Evolutionary conservation across 768 basidiomycete genomes (phyloP).

Genomic region (Ephemerocybe angulata): DNA sequence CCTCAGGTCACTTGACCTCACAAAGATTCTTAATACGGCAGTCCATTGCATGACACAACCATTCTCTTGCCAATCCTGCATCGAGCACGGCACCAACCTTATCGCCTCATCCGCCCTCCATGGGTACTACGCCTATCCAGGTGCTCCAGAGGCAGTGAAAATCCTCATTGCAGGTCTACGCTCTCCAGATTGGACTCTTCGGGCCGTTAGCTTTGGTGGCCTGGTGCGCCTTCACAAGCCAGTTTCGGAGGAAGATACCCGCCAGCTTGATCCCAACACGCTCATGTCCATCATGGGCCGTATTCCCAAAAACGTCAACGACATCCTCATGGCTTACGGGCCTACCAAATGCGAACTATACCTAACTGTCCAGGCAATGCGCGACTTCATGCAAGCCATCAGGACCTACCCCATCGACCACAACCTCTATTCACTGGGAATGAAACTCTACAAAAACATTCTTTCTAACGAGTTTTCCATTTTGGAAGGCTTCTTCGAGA

Average conservation of each 20-base stretch:
- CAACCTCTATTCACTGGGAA: slow-evolving; percentile 50
- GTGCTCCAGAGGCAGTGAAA: slow-evolving; percentile 40
- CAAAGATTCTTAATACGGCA: slow-evolving; percentile 39
- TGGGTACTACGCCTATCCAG: slow-evolving; percentile 41
- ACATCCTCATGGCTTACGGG: slow-evolving; percentile 49
- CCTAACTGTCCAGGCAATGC: slow-evolving; percentile 36
- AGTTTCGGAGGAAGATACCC: slow-evolving; percentile 42
- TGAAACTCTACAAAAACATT: slow-evolving; percentile 47
- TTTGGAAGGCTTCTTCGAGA: slow-evolving; percentile 52
- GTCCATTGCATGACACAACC: slow-evolving; percentile 44
- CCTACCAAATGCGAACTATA: slow-evolving; percentile 42
- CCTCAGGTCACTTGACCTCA: slow-evolving; percentile 40
- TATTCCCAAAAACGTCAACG: slow-evolving; percentile 43
- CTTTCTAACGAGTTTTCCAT: slow-evolving; percentile 59
- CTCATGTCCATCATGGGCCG: slow-evolving; percentile 42
- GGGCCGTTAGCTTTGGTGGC: slow-evolving; percentile 49
- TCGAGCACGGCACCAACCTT: slow-evolving; percentile 52
- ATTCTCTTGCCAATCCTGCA: slow-evolving; percentile 34
- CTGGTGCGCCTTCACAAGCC: slow-evolving; percentile 47
- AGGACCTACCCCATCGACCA: slow-evolving; percentile 42
- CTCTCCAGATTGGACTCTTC: slow-evolving; percentile 49
- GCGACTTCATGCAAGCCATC: slow-evolving; percentile 53
- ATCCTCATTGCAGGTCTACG: slow-evolving; percentile 56
- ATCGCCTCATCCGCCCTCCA: slow-evolving; percentile 42
- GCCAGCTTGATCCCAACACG: slow-evolving; percentile 44